phyloP scores from a whole-genome alignment of 352 stramenopile genomes.

The Phytophthora capsici region DNA sequence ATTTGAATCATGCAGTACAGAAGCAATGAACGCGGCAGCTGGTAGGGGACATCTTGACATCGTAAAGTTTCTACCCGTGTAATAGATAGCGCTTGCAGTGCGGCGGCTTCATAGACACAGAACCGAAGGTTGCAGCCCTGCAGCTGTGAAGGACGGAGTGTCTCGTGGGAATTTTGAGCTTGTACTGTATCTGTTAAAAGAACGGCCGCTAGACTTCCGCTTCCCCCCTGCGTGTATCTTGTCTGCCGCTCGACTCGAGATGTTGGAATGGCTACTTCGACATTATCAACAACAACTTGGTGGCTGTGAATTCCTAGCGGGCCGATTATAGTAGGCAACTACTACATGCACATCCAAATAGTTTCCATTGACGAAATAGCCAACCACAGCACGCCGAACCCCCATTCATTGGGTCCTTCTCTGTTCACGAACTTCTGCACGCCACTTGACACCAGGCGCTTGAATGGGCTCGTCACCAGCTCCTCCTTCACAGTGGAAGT shows the following conservation, averaged over 20 bases:
- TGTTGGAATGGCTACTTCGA: constrained; percentile 20
- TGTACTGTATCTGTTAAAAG: constrained; percentile 14
- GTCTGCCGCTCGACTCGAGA: constrained; percentile 10
- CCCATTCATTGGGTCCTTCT: constrained; percentile 59
- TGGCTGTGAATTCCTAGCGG: constrained; percentile 15
- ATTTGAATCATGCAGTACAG: neutral
- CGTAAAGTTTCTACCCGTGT: constrained; percentile 20
- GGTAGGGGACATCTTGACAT: constrained; percentile 11
- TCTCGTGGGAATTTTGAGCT: constrained; percentile 21
- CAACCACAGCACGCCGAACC: constrained; percentile 57
- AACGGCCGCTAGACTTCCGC: constrained; percentile 1
- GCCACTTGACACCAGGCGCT: constrained; percentile 56
- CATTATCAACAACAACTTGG: constrained; percentile 10
- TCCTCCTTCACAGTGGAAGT: constrained; percentile 75
- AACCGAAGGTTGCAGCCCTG: constrained; percentile 12
- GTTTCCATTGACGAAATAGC: constrained; percentile 66
- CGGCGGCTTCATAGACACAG: constrained; percentile 16
- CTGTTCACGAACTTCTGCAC: constrained; percentile 64
- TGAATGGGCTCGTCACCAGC: constrained; percentile 81
- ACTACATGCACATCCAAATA: constrained; percentile 1
- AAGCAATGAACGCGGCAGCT: constrained; percentile 8
- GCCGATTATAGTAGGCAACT: neutral
- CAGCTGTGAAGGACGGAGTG: constrained; percentile 14
- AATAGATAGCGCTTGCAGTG: constrained; percentile 17
- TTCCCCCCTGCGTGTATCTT: constrained; percentile 12